phyloP scores from a whole-genome alignment of 2,329 filamentous ascomycete genomes.

The Trichoderma atroviride region DNA sequence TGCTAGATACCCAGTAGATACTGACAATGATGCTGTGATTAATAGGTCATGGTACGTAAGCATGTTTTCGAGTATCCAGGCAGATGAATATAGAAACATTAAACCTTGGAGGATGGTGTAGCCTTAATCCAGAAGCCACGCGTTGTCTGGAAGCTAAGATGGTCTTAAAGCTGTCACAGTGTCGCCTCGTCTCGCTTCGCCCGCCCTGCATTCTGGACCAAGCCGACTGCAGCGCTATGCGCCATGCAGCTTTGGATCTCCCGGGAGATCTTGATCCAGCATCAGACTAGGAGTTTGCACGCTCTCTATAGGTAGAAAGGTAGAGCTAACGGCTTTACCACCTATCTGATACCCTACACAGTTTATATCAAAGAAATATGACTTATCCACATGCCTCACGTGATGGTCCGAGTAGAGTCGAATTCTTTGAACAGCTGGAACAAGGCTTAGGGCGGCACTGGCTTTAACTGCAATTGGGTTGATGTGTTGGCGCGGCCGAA shows the following conservation, averaged over 20 bases:
- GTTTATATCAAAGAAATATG: background rate
- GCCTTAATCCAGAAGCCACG: background rate
- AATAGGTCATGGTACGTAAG: background rate
- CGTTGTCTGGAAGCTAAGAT: background rate
- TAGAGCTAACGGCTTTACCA: conserved; percentile 7
- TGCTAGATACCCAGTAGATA: background rate
- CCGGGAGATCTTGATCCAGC: conserved; percentile 19
- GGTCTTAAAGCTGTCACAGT: background rate
- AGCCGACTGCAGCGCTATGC: conserved; percentile 5
- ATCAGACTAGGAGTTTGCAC: conserved; percentile 15
- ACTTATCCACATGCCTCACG: conserved; percentile 21
- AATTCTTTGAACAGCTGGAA: background rate
- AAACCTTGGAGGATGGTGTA: background rate
- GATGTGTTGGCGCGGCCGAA: conserved; percentile 24
- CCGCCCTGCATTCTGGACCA: background rate
- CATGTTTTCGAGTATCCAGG: no score
- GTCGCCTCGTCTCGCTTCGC: conserved; percentile 4
- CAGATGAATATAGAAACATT: background rate
- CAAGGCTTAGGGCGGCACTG: conserved; percentile 19
- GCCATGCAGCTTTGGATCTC: conserved; percentile 22
- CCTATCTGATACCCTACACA: conserved; percentile 21
- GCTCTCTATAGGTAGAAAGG: background rate
- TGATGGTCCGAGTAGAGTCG: background rate
- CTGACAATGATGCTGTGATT: background rate
- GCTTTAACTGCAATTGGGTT: conserved; percentile 3